Evolutionary conservation across 352 stramenopile species (phyloP), one percentile per base, ranked within the genome.

Genomic region (Globisporangium megalacanthum): DNA sequence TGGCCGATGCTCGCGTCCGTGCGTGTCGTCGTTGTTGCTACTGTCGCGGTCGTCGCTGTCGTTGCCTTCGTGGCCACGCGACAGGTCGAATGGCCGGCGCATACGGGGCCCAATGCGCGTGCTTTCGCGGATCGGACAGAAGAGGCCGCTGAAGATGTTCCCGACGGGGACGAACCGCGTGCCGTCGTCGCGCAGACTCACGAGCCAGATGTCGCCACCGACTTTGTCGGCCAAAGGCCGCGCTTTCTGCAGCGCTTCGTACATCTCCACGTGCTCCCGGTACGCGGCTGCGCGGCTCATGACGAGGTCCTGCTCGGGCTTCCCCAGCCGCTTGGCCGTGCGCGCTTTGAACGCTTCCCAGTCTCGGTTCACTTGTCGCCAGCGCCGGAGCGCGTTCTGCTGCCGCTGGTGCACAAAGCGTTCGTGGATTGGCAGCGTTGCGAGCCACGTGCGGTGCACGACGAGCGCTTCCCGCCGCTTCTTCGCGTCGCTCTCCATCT

Each of bases 121-220:
- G 54, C 73, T 86, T 53, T 94, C 82, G 15, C 83, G 72, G 42
- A 96, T 91, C 9, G 85, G 86, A 60, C 85, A 97, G 61, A 83
- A 97, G 14, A 98, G 70, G 0, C 91, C 92, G 42, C 78, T 96
- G 61, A 98, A 98, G 58, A 97, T 95, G 55, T 97, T 97, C 4
- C 92, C 92, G 31, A 98, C 88, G 5, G 75, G 83, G 15, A 97
- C 89, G 36, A 76, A 94, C 33, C 89, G 87, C 33, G 88, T 95
- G 22, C 87, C 86, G 48, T 95, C 79, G 45, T 82, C 75, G 7
- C 91, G 78, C 22, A 97, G 62, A 46, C 70, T 94, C 66, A 96
- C 95, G n/a, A 93, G 69, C 91, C 92, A 98, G 47, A 90, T 80
- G 58, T 97, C 86, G 6, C 66, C 69, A 4, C 81, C 86, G n/a